A percentile compares a stretch with the other conserved stretches of the same genome.
phyloP scores from a whole-genome alignment of 257 asterid genomes.

The Mitragyna speciosa region DNA sequence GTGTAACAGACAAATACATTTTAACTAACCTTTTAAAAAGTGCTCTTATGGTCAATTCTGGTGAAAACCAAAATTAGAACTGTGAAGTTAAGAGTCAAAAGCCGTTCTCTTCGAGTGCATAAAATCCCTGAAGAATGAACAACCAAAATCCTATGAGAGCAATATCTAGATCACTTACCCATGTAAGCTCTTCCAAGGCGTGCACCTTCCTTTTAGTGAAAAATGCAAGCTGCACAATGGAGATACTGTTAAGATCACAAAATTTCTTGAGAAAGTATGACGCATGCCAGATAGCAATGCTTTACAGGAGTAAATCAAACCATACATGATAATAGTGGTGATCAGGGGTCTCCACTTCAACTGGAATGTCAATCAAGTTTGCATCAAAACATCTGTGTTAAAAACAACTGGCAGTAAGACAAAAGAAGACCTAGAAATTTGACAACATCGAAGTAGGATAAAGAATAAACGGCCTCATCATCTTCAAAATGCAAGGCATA shows the following conservation, averaged over 20 bases:
- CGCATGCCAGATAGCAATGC: not conserved
- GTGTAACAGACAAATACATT: not conserved
- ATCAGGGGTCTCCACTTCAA: slow-evolving; percentile 77
- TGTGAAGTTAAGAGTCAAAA: not conserved
- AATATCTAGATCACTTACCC: slow-evolving; percentile 43
- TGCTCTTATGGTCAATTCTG: not conserved
- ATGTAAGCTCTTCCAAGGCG: slow-evolving; percentile 72
- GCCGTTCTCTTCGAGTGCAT: not conserved
- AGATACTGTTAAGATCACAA: not conserved
- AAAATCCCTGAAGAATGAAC: not conserved
- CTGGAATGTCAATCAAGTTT: slow-evolving; percentile 75
- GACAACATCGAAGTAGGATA: not conserved
- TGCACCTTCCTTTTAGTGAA: slow-evolving; percentile 66
- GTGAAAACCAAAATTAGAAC: not conserved
- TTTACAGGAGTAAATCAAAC: not conserved
- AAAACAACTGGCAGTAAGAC: not conserved
- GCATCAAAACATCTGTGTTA: slow-evolving; percentile 60
- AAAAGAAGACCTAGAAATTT: not conserved
- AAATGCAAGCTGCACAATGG: slow-evolving; percentile 61
- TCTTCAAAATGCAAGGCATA: not conserved
- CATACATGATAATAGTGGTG: slow-evolving; percentile 78
- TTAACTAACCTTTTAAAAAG: not conserved
- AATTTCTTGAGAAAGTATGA: slow-evolving; percentile 9
- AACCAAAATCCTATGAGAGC: not conserved
- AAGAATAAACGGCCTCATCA: not conserved